Evolutionary conservation across 2,329 filamentous ascomycete genomes (phyloP), one percentile per base, ranked within the genome.

Genomic region (Botrytis cinerea): DNA sequence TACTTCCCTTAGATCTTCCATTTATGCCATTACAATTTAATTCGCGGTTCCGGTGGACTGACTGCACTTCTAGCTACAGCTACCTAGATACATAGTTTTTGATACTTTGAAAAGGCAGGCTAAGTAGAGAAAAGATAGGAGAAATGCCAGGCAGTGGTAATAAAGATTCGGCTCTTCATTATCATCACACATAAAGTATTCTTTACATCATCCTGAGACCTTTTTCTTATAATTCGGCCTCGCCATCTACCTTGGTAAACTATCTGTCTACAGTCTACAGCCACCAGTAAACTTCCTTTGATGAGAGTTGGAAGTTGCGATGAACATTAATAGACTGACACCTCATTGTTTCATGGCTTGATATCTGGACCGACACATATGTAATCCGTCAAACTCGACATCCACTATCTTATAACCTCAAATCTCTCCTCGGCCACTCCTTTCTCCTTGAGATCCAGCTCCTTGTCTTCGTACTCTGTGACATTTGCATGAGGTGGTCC

Each of bases 401-500:
- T 35, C 35, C 35, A 35, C 32, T 67, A 63, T 4, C 35, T 66
- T 10, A 71, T 0, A 66, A 71, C 60, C 25, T 40, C 20, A n/a
- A 71, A 71, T 1, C 10, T 32, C 38, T 12, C 28, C n/a, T 66
- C 70, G 12, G 10, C 45, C 4, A 28, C 83, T 80, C 97, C 94
- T 10, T 87, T 91, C 2, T 92, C 86, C 61, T 92, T 86, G 0
- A 88, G 79, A 0, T 90, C 87, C 9, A 93, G 87, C 0, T 91
- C 88, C 74, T 90, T 88, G 75, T 90, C 89, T 75, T 95, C 91
- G 12, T 97, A 84, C 78, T 91, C 90, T 54, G 90, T 89, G 0
- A 98, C 95, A 38, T 87, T 87, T 1, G 95, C 91, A 72, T 89
- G 86, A 1, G 86, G 84, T 0, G 95, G 95, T 0, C 95, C 95